A percentile compares a stretch with the other conserved stretches of the same genome.
Evolutionary conservation across 768 basidiomycete species (phyloP).

Genomic region (Paxillus involutus): DNA sequence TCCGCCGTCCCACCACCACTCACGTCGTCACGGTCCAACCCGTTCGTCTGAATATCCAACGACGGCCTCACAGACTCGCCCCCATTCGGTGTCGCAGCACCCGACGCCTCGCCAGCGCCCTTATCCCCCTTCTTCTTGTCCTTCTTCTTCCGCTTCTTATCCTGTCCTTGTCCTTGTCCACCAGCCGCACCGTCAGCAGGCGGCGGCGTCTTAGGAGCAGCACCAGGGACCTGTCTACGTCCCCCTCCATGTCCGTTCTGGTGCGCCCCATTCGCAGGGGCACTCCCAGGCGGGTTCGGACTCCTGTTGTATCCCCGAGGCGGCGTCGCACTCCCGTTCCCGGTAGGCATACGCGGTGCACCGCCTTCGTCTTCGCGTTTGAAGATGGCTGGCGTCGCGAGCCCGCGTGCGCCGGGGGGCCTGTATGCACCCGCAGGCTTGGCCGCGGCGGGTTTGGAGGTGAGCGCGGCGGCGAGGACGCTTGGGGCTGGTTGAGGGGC

Average conservation of each 20-base stretch:
- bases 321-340: conserved; percentile 61
- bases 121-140: conserved; percentile 53
- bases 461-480: conserved; percentile 47
- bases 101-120: conserved; percentile 23
- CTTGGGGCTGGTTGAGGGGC: conserved; percentile 67
- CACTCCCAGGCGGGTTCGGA: conserved; percentile 52
- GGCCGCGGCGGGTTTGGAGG: conserved; percentile 52
- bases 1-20: conserved; percentile 17
- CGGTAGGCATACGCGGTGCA: conserved; percentile 46
- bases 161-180: conserved; percentile 32
- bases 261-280: conserved; percentile 31
- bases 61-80: conserved; percentile 30
- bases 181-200: conserved; percentile 34
- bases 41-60: conserved; percentile 36
- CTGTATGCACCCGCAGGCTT: conserved; percentile 89
- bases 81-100: conserved; percentile 29
- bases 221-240: conserved; percentile 67
- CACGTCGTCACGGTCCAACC: conserved; percentile 4
- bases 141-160: conserved; percentile 51
- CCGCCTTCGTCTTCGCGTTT: conserved; percentile 92
- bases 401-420: conserved; percentile 90
- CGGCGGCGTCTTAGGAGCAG: conserved; percentile 51
- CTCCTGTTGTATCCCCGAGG: conserved; percentile 60
- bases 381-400: conserved; percentile 84
- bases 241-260: conserved; percentile 34